Evolutionary conservation across 2,329 filamentous ascomycete species (phyloP).

Genomic region (Balansia obtecta): DNA sequence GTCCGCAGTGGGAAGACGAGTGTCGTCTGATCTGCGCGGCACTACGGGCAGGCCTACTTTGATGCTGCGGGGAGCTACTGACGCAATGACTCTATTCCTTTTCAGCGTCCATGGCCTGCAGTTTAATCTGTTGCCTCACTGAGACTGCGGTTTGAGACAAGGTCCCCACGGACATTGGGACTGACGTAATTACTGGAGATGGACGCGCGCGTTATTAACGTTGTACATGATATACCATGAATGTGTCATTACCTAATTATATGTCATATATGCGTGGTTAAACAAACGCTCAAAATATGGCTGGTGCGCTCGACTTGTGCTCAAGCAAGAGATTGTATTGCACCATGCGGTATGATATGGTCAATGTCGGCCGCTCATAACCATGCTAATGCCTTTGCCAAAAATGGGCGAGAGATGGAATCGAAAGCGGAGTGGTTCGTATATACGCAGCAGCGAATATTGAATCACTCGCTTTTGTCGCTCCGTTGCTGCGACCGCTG

Average conservation of each 20-base stretch:
- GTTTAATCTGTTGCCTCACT: constrained; percentile 44
- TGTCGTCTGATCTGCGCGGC: constrained; percentile 52
- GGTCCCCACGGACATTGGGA: too few relatives aligned
- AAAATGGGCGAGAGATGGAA: background rate
- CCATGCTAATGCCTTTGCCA: background rate
- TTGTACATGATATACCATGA: background rate
- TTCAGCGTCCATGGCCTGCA: constrained; percentile 47
- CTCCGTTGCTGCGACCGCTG: constrained; percentile 13
- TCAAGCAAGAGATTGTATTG: too few relatives aligned
- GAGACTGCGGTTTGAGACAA: background rate
- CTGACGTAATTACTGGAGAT: background rate
- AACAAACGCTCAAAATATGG: background rate
- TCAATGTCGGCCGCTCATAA: background rate
- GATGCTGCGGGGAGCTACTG: constrained; percentile 83
- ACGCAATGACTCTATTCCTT: constrained; percentile 52
- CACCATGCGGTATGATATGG: background rate
- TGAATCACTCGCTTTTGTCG: constrained; percentile 13
- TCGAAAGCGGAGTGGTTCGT: background rate
- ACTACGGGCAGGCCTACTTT: constrained; percentile 65
- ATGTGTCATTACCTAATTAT: background rate
- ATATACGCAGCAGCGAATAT: constrained; percentile 6
- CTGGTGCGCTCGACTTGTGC: background rate
- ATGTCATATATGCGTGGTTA: too few relatives aligned
- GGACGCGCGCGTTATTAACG: background rate
- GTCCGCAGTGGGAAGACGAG: constrained; percentile 73